A percentile compares a stretch with the other conserved stretches of the same genome.
phyloP scores from a whole-genome alignment of 331 rosid genomes.

The Quercus tomentella region DNA sequence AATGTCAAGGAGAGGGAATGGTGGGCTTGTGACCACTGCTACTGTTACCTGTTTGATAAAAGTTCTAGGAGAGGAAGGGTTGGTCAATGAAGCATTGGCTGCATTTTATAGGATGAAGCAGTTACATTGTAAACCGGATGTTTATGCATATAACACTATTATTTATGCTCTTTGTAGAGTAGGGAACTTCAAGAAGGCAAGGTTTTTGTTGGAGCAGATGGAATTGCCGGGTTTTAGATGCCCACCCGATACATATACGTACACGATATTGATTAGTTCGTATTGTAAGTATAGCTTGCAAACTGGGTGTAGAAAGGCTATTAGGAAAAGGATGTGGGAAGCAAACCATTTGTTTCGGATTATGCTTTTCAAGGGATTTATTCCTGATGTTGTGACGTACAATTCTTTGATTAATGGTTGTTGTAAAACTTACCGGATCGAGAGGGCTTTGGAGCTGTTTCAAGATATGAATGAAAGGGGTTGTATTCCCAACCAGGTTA shows the following conservation, averaged over 20 bases:
- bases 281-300: constrained; percentile 61
- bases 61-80: constrained; percentile 79
- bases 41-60: constrained; percentile 84
- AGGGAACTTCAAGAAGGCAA: constrained; percentile 67
- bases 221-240: constrained; percentile 81
- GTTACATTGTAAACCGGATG: constrained; percentile 65
- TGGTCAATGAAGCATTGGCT: constrained; percentile 58
- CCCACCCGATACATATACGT: constrained; percentile 73
- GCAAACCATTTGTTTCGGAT: constrained; percentile 75
- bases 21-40: constrained; percentile 46
- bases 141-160: constrained; percentile 54
- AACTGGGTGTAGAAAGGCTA: constrained; percentile 80
- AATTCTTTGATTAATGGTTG: constrained; percentile 85
- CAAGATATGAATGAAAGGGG: constrained; percentile 75
- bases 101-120: constrained; percentile 74
- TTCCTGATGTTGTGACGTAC: constrained; percentile 85
- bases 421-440: constrained; percentile 68
- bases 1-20: constrained; percentile 34
- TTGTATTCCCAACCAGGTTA: constrained; percentile 61
- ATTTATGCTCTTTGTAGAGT: constrained; percentile 66
- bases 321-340: constrained; percentile 71
- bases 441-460: constrained; percentile 70
- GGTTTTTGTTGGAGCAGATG: constrained; percentile 77
- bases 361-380: constrained; percentile 75
- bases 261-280: constrained; percentile 62